These are phyloP conservation scores for Alternaria arborescens DNA, from an alignment of 2,329 filamentous ascomycete genomes.

Conservation along the genomic window DNA sequence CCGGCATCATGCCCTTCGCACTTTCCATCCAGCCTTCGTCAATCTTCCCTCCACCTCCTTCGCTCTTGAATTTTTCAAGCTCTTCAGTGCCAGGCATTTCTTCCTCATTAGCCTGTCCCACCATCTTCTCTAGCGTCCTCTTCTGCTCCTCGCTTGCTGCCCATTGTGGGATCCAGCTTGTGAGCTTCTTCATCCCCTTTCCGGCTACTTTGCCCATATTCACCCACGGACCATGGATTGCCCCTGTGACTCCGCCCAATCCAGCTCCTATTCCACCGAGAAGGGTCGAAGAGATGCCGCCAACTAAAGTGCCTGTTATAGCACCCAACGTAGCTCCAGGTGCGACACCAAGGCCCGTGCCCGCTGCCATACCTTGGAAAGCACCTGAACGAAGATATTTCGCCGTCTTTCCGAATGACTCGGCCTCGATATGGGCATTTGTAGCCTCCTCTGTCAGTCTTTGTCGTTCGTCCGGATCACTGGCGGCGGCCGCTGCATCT, in stretches of 20 bases:
- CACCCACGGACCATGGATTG: conserved; percentile 24
- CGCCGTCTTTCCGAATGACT: conserved; percentile 37
- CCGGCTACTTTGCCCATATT: conserved; percentile 24
- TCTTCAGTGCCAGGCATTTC: conserved; percentile 28
- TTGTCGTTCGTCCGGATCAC: conserved; percentile 29
- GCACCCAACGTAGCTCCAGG: conserved; percentile 31
- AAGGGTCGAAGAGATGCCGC: conserved; percentile 30
- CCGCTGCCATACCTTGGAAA: conserved; percentile 35
- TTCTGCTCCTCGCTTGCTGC: conserved; percentile 30
- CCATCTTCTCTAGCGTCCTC: conserved; percentile 31
- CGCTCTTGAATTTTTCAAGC: conserved; percentile 25
- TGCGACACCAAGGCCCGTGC: conserved; percentile 31
- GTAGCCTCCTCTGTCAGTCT: conserved; percentile 33
- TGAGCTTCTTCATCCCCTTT: conserved; percentile 28
- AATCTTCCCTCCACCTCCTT: conserved; percentile 15
- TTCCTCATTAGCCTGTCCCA: conserved; percentile 26
- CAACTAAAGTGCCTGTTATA: conserved; percentile 31
- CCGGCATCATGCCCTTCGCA: conserved; percentile 23
- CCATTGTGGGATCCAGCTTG: conserved; percentile 26
- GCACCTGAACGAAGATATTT: conserved; percentile 35
- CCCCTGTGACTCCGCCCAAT: conserved; percentile 27
- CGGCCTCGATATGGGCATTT: conserved; percentile 31
- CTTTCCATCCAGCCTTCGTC: conserved; percentile 20
- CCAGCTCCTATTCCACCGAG: conserved; percentile 32
- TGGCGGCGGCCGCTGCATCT: conserved; percentile 27